Percentiles rank a stretch among this genome's conserved stretches.
These are phyloP conservation scores for Talaromyces funiculosus DNA, from an alignment of 2,329 filamentous ascomycete genomes.

Conservation along the genomic window DNA sequence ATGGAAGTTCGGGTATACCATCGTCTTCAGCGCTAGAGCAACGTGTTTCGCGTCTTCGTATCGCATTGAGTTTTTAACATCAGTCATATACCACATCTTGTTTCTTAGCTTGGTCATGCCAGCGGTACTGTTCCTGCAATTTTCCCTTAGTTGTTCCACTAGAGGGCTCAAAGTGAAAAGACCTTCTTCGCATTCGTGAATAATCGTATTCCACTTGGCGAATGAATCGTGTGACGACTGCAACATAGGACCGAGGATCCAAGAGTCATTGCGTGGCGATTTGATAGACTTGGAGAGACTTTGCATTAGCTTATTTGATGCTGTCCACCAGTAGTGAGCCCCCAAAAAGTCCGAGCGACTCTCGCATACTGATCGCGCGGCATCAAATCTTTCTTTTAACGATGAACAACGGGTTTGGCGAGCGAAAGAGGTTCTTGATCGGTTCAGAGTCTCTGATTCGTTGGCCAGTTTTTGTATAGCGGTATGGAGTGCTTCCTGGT, in stretches of 20 bases:
- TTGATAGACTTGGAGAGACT: constrained; percentile 50
- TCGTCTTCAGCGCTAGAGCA: constrained; percentile 80
- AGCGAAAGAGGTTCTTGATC: constrained; percentile 20
- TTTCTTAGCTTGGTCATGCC: constrained; percentile 71
- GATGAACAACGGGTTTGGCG: constrained; percentile 17
- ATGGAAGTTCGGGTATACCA: constrained; percentile 56
- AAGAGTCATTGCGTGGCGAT: constrained; percentile 58
- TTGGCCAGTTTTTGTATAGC: constrained; percentile 75
- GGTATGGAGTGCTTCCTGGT: constrained; percentile 74
- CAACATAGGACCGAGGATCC: constrained; percentile 67
- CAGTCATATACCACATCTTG: constrained; percentile 98
- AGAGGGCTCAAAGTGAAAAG: constrained; percentile 78
- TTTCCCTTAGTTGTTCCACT: constrained; percentile 68
- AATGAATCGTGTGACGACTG: constrained; percentile 42
- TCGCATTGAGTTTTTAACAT: constrained; percentile 80
- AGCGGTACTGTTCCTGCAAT: constrained; percentile 69
- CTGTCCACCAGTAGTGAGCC: constrained; percentile 80
- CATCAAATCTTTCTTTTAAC: constrained; percentile 46
- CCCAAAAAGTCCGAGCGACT: constrained; percentile 76
- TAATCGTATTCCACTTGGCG: constrained; percentile 26
- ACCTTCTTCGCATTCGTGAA: constrained; percentile 33
- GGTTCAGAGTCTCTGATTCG: constrained; percentile 73
- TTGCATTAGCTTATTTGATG: constrained; percentile 65
- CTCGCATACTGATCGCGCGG: constrained; percentile 69
- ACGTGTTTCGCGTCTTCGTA: constrained; percentile 86